Evolutionary conservation across 2,329 filamentous ascomycete genomes (phyloP), one percentile per base, ranked within the genome.

Genomic region (Ophiostoma novo-ulmi): DNA sequence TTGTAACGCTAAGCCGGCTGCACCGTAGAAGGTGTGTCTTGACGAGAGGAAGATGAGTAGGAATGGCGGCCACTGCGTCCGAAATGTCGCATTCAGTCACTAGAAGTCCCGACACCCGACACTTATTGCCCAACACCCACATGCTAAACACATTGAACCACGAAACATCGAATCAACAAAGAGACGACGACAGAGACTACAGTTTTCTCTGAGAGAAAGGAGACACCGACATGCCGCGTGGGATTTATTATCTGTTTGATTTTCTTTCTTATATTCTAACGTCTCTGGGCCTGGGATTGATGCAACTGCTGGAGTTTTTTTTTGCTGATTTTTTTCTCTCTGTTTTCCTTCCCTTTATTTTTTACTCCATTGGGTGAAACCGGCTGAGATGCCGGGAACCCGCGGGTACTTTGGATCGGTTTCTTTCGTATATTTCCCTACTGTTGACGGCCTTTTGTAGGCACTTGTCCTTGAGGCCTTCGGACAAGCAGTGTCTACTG

Each of bases 1-100:
- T 81, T 98, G 94, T 81, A 97, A 96, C 78, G 94, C 94, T 75
- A 97, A 97, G 85, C 84, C 74, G 6, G 65, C 73, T 0, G 72
- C 55, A 5, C 71, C 71, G 7, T 74, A 26, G 11, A 26, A 58
- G 22, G 44, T 31, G 31, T 31, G 44, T 39, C 38, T 39, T 31
- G 31, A 3, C 31, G 31, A 31, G 31, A 1, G 31, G 31, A 31
- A 31, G 31, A 31, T 31, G 8, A 44, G 39, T 44, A 52, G 6
- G 6, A 17, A 52, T 20, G 44, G 20, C 20, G 20, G 44, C 13
- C 44, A 20, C 6, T 52, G 44, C 44, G 44, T n/a, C 44, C 6
- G 44, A 26, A 11, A 35, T 14, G 3, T 63, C 11, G 26, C 58
- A 63, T 63, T 26, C 2, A 48, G 44, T n/a, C 17, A 17, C 14